A percentile compares a stretch with the other conserved stretches of the same genome.
Conservation (phyloP, 2,329 filamentous ascomycete genomes). For the Penicillium sp. region DNA sequence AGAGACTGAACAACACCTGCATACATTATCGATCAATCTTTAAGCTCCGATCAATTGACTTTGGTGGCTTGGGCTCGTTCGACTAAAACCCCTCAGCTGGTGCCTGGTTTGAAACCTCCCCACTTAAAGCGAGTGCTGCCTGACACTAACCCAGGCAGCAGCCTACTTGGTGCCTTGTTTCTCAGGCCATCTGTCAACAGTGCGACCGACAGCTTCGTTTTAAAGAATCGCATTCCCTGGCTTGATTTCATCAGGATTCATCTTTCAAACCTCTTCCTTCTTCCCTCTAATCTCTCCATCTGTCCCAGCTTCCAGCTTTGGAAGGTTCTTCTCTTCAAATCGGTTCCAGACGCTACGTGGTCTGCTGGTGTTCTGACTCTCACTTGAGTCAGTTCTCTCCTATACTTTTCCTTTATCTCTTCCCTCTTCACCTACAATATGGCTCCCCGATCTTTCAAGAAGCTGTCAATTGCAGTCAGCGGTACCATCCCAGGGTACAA, state of each 20-base stretch:
- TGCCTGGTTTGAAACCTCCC: not conserved
- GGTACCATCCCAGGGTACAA: conserved; percentile 60
- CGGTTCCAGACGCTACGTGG: not conserved
- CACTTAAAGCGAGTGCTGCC: conserved; percentile 12
- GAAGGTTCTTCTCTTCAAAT: not conserved
- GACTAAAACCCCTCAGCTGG: too few relatives aligned
- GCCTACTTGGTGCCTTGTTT: conserved; percentile 3
- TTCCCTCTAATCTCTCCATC: not conserved
- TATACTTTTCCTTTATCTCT: not conserved
- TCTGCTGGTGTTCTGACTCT: not conserved
- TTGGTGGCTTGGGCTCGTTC: too few relatives aligned
- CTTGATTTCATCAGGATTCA: not conserved
- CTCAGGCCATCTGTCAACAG: not conserved
- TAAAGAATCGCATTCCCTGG: not conserved
- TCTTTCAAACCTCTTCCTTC: not conserved
- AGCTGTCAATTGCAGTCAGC: conserved; percentile 54
- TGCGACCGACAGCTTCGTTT: not conserved
- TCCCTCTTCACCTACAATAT: conserved; percentile 12
- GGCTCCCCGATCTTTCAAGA: conserved; percentile 30
- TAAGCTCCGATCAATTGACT: too few relatives aligned
- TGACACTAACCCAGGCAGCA: conserved; percentile 13
- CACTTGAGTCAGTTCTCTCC: not conserved
- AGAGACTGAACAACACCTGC: too few relatives aligned
- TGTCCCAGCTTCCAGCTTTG: not conserved
- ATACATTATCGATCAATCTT: too few relatives aligned